These are phyloP conservation scores for Cephalotrichum gorgonifer DNA, from an alignment of 2,329 filamentous ascomycete species.

Conservation along the genomic window DNA sequence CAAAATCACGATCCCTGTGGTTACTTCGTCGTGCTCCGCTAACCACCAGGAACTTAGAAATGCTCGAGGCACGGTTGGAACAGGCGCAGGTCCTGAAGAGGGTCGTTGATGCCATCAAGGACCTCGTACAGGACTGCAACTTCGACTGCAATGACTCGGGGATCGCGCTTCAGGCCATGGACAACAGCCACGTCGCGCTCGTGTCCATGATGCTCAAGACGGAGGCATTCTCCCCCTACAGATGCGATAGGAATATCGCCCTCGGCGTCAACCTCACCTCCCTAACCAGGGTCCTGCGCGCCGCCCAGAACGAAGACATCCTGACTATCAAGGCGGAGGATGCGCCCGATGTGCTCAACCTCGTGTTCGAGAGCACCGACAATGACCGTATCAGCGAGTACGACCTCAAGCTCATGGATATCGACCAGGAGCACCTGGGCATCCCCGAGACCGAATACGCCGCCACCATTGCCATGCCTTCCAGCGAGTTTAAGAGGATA, in stretches of 20 bases:
- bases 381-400: conserved; percentile 95
- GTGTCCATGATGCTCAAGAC: conserved; percentile 98
- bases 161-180: conserved; percentile 97
- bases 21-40: neutral
- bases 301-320: conserved; percentile 87
- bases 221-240: conserved; percentile 87
- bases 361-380: conserved; percentile 84
- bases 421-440: conserved; percentile 97
- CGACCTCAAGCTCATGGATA: conserved; percentile 99
- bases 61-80: conserved; percentile 97
- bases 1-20: too few relatives aligned
- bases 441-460: conserved; percentile 99
- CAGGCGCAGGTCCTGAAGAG: conserved; percentile 93
- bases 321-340: conserved; percentile 97
- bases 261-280: conserved; percentile 95
- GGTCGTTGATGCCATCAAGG: conserved; percentile 98
- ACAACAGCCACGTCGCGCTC: conserved; percentile 98
- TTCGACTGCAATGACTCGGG: conserved; percentile 99
- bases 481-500: conserved; percentile 85
- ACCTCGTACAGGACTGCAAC: conserved; percentile 98
- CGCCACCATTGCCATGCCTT: conserved; percentile 81
- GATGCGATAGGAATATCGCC: conserved; percentile 97
- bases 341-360: conserved; percentile 87
- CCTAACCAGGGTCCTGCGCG: conserved; percentile 92
- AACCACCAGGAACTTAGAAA: conserved; percentile 24